Evolutionary conservation across 2,329 filamentous ascomycete genomes (phyloP).

Genomic region (Clonostachys rhizophaga): DNA sequence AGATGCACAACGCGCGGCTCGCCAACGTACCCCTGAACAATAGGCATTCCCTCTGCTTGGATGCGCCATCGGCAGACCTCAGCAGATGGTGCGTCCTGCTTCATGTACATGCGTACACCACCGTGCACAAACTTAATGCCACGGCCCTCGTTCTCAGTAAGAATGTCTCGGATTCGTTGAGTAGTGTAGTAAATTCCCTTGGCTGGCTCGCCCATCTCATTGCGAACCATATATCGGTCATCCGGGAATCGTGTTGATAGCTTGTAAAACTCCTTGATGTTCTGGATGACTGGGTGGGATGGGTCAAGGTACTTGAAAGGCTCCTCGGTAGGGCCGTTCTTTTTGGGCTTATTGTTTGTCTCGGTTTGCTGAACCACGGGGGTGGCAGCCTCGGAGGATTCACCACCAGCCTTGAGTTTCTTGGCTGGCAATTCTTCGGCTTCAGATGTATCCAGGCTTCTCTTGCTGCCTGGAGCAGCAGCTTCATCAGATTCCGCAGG

Average conservation of each 20-base stretch:
- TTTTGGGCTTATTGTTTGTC: conserved; percentile 24
- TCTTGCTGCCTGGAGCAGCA: conserved; percentile 23
- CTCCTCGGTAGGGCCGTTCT: conserved; percentile 67
- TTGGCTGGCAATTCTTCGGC: conserved; percentile 35
- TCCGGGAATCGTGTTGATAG: conserved; percentile 80
- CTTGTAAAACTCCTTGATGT: conserved; percentile 80
- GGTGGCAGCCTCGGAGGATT: not conserved
- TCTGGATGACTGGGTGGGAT: conserved; percentile 69
- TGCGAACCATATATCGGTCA: conserved; percentile 94
- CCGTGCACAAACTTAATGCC: conserved; percentile 95
- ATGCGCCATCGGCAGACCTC: conserved; percentile 92
- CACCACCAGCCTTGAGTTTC: conserved; percentile 37
- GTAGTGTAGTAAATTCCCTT: conserved; percentile 98
- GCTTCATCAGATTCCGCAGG: conserved; percentile 8
- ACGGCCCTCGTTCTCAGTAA: conserved; percentile 81
- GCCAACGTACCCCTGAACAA: conserved; percentile 87
- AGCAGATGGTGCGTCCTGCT: conserved; percentile 84
- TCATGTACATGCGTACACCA: conserved; percentile 98
- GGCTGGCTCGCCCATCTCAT: conserved; percentile 78
- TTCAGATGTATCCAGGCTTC: conserved; percentile 26
- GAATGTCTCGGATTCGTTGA: conserved; percentile 76
- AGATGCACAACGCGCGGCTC: conserved; percentile 71
- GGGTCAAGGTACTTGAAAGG: conserved; percentile 86
- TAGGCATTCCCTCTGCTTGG: conserved; percentile 88
- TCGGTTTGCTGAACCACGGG: conserved; percentile 1